A percentile compares a stretch with the other conserved stretches of the same genome.
phyloP scores from a whole-genome alignment of 2,329 filamentous ascomycete species.

The Fusarium subtropicale region DNA sequence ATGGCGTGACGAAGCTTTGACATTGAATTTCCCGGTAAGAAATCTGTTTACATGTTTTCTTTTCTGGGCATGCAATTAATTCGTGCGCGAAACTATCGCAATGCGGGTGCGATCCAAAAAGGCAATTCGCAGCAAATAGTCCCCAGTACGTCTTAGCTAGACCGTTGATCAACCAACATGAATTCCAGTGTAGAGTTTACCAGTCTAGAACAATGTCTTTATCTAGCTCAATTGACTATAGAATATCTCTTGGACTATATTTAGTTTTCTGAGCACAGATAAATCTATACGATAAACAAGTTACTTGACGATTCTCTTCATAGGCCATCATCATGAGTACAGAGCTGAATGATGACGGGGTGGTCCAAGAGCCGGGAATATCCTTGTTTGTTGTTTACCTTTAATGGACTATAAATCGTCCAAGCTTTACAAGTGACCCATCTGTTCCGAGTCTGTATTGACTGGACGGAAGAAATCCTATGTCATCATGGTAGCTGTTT shows the following conservation, averaged over 20 bases:
- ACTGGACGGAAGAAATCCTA: neutral
- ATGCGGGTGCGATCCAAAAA: neutral
- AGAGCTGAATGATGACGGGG: neutral
- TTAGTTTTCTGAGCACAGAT: neutral
- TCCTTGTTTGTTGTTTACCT: slow-evolving; percentile 28
- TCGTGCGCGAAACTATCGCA: neutral
- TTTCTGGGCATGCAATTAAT: neutral
- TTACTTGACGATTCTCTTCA: neutral
- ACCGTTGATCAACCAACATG: slow-evolving; percentile 14
- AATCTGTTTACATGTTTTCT: slow-evolving; percentile 1
- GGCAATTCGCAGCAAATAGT: neutral
- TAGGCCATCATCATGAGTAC: slow-evolving; percentile 11
- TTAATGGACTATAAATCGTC: neutral
- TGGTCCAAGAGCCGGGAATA: slow-evolving; percentile 14
- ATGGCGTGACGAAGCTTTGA: slow-evolving; percentile 22
- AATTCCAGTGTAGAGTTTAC: neutral
- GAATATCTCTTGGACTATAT: neutral
- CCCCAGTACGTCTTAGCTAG: neutral
- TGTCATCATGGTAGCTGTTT: neutral
- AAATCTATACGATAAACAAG: neutral
- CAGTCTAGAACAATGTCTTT: neutral
- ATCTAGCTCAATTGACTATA: neutral
- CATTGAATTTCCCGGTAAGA: neutral
- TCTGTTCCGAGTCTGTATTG: slow-evolving; percentile 4
- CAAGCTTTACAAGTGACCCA: neutral